Conservation (phyloP, 805 yeast species). For the Kregervanrija delftensis region DNA sequence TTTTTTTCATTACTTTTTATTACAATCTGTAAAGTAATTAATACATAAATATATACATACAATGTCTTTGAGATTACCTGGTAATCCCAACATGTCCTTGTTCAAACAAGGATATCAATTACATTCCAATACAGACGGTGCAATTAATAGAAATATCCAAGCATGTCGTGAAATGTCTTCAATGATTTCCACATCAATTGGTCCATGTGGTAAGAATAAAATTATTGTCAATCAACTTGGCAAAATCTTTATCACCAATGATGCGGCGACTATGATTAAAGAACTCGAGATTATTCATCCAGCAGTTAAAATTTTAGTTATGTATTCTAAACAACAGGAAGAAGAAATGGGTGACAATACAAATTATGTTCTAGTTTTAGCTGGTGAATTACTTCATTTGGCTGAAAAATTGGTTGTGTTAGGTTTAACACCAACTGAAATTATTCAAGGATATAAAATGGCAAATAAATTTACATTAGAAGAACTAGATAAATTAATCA, state of each 20-base stretch:
- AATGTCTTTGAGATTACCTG: slow-evolving; percentile 89
- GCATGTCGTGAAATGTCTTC: slow-evolving; percentile 91
- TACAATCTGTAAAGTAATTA: not conserved
- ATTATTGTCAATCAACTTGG: slow-evolving; percentile 86
- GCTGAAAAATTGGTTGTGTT: slow-evolving; percentile 79
- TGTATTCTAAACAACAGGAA: slow-evolving; percentile 97
- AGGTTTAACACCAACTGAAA: slow-evolving; percentile 89
- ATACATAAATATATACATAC: not conserved
- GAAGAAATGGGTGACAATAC: slow-evolving; percentile 96
- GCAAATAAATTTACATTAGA: slow-evolving; percentile 73
- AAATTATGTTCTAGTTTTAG: slow-evolving; percentile 82
- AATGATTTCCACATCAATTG: slow-evolving; percentile 90
- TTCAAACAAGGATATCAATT: slow-evolving; percentile 94
- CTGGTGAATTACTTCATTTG: slow-evolving; percentile 84
- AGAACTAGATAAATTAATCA: slow-evolving; percentile 58
- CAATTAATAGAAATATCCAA: slow-evolving; percentile 82
- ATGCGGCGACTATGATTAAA: slow-evolving; percentile 95
- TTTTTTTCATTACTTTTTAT: not conserved
- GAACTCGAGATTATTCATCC: slow-evolving; percentile 96
- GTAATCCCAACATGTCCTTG: slow-evolving; percentile 87
- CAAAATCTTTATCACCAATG: slow-evolving; percentile 84
- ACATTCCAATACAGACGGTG: slow-evolving; percentile 87
- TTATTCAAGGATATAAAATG: slow-evolving; percentile 84
- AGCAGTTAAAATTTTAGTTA: slow-evolving; percentile 89
- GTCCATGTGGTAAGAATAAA: slow-evolving; percentile 96